phyloP scores from a whole-genome alignment of 768 basidiomycete species.

The Solioccasus polychromus region DNA sequence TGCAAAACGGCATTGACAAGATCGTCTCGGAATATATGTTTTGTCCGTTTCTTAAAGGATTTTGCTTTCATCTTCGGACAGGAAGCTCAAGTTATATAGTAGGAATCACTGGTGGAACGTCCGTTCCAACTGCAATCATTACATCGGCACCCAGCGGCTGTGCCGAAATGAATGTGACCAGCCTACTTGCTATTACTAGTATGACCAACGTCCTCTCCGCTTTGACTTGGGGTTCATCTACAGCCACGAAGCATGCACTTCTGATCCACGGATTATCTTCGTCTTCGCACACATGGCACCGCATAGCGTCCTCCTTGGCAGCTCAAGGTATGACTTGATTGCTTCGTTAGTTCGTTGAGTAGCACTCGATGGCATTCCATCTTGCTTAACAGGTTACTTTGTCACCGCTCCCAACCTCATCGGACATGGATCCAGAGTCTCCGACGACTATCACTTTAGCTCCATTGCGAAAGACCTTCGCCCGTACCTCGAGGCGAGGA shows the following conservation, averaged over 20 bases:
- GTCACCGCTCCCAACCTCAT: constrained; percentile 23
- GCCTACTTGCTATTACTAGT: neutral
- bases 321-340: constrained; percentile 10
- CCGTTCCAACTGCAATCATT: no score
- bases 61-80: no score
- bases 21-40: no score
- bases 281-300: constrained; percentile 19
- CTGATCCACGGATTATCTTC: constrained; percentile 26
- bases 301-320: constrained; percentile 15
- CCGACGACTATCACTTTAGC: constrained; percentile 10
- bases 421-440: constrained; percentile 14
- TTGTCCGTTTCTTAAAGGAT: no score
- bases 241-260: constrained; percentile 22
- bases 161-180: no score
- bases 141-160: no score
- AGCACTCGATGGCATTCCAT: no score
- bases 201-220: constrained; percentile 20
- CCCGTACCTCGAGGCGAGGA: constrained; percentile 13
- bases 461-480: constrained; percentile 16
- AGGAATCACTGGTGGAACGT: no score
- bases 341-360: no score
- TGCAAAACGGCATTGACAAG: neutral
- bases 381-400: constrained; percentile 14
- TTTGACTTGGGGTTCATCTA: constrained; percentile 21
- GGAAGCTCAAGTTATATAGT: no score